These are phyloP conservation scores for Asclepias syriaca DNA, from an alignment of 257 asterid genomes.

Conservation along the genomic window DNA sequence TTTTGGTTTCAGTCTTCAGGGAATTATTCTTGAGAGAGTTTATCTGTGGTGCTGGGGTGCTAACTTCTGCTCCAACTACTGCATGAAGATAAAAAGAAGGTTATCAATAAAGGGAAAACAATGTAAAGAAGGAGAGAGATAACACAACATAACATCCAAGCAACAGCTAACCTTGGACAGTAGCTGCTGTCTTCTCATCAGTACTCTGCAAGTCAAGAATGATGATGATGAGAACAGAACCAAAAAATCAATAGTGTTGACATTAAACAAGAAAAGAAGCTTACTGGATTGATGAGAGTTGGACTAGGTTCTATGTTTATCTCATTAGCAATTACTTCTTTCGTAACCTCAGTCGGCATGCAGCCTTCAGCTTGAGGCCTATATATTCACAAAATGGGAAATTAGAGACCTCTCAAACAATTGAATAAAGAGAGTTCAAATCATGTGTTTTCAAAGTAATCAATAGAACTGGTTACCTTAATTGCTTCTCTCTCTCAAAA, in stretches of 20 bases:
- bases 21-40: conserved; percentile 10
- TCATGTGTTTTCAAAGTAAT: conserved; percentile 14
- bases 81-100: background rate
- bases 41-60: conserved; percentile 59
- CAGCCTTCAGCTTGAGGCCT: conserved; percentile 24
- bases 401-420: conserved; percentile 17
- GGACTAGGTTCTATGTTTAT: conserved; percentile 10
- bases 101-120: background rate
- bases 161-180: conserved; percentile 19
- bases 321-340: background rate
- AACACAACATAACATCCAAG: background rate
- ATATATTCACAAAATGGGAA: conserved; percentile 4
- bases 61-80: conserved; percentile 30
- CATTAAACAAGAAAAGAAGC: background rate
- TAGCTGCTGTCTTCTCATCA: conserved; percentile 12
- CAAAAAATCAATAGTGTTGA: background rate
- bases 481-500: conserved; percentile 22
- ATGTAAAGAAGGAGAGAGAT: background rate
- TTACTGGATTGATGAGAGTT: conserved; percentile 19
- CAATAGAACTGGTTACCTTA: conserved; percentile 27
- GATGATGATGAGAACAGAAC: conserved; percentile 18
- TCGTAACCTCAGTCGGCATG: conserved; percentile 15
- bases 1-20: conserved; percentile 34
- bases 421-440: background rate
- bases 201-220: conserved; percentile 16